A percentile compares a stretch with the other conserved stretches of the same genome.
Evolutionary conservation across 2,329 filamentous ascomycete genomes (phyloP).

Genomic region (Talaromyces verruculosus): DNA sequence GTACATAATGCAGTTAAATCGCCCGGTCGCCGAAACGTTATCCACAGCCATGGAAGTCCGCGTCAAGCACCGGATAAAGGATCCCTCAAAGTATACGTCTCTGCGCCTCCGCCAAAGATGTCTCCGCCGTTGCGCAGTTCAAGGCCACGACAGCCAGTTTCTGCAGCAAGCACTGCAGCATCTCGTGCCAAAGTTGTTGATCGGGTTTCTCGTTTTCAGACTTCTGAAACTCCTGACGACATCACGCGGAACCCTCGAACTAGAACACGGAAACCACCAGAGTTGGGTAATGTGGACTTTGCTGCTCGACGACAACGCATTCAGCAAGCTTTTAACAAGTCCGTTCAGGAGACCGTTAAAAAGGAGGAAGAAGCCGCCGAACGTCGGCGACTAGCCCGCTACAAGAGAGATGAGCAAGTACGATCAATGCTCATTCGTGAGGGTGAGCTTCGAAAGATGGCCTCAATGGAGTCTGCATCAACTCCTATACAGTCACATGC

Average conservation of each 20-base stretch:
- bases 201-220: constrained; percentile 50
- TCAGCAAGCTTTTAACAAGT: constrained; percentile 79
- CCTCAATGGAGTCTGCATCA: constrained; percentile 21
- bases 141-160: constrained; percentile 75
- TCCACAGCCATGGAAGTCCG: constrained; percentile 35
- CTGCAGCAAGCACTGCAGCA: constrained; percentile 68
- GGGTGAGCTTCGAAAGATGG: constrained; percentile 25
- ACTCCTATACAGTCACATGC: constrained; percentile 12
- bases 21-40: constrained; percentile 37
- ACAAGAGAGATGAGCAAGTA: constrained; percentile 53
- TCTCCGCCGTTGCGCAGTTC: constrained; percentile 81
- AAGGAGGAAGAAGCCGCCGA: constrained; percentile 61
- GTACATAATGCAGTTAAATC: constrained; percentile 35
- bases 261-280: constrained; percentile 52
- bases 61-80: constrained; percentile 52
- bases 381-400: constrained; percentile 42
- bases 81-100: constrained; percentile 71
- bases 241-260: constrained; percentile 35
- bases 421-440: constrained; percentile 31
- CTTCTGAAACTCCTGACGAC: constrained; percentile 34
- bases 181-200: constrained; percentile 67
- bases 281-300: constrained; percentile 77
- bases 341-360: constrained; percentile 65
- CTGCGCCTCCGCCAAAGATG: constrained; percentile 66
- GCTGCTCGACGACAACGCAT: constrained; percentile 78